A percentile compares a stretch with the other conserved stretches of the same genome.
Conservation (phyloP, 2,329 filamentous ascomycete species). For the Diaporthe eres region DNA sequence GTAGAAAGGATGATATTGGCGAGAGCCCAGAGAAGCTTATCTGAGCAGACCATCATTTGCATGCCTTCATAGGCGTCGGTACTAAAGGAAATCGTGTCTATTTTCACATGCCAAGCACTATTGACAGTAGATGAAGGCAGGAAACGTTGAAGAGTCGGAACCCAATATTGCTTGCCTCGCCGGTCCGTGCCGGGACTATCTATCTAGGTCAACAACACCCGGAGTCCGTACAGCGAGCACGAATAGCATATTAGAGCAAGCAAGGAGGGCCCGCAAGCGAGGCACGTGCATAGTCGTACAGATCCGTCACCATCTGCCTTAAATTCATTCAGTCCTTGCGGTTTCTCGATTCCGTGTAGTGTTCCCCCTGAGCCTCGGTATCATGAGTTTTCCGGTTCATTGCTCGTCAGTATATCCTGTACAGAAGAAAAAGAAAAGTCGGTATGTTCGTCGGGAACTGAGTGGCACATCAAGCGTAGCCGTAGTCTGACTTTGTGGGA, state of each 20-base stretch:
- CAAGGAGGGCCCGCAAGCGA: constrained; percentile 15
- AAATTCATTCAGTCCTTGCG: constrained; percentile 35
- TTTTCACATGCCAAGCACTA: constrained; percentile 26
- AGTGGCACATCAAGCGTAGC: constrained; percentile 49
- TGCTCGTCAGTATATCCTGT: constrained; percentile 43
- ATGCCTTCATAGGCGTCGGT: background rate
- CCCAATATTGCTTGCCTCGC: constrained; percentile 18
- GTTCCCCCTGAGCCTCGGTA: constrained; percentile 32
- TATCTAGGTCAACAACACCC: constrained; percentile 22
- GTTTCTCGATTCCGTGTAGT: constrained; percentile 2
- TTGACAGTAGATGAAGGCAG: constrained; percentile 6
- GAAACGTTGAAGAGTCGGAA: constrained; percentile 21
- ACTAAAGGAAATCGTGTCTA: background rate
- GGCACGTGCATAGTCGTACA: constrained; percentile 39
- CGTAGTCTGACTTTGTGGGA: constrained; percentile 47
- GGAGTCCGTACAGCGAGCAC: constrained; percentile 8
- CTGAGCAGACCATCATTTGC: background rate
- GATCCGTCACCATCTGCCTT: constrained; percentile 32
- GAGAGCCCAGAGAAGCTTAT: background rate
- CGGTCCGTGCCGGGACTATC: constrained; percentile 23
- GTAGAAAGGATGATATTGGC: no score
- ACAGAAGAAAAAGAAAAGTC: constrained; percentile 34
- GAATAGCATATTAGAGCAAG: constrained; percentile 25
- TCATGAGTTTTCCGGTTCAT: constrained; percentile 39
- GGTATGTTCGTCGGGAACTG: background rate